Percentiles rank a stretch among this genome's conserved stretches.
Conservation (phyloP, 495 filamentous ascomycete genomes). For the Lophium mytilinum region DNA sequence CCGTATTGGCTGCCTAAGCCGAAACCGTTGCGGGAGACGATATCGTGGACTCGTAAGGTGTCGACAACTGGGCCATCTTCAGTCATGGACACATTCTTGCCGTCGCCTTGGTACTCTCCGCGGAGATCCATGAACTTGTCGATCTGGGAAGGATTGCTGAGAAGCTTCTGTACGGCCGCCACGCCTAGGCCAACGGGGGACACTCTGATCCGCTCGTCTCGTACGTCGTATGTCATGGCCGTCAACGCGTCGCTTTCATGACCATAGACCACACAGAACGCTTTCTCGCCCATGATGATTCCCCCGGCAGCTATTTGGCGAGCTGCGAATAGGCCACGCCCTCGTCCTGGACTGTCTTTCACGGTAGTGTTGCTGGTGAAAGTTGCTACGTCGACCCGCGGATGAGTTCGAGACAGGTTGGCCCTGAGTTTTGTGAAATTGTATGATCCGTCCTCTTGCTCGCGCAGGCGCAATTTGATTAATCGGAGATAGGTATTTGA, state of each 20-base stretch:
- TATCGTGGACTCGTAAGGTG: constrained; percentile 34
- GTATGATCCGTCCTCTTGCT: constrained; percentile 13
- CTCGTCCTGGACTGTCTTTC: constrained; percentile 11
- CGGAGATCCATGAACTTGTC: constrained; percentile 14
- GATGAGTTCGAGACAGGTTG: constrained; percentile 22
- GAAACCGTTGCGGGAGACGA: constrained; percentile 34
- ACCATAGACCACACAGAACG: constrained; percentile 16
- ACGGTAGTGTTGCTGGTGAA: constrained; percentile 21
- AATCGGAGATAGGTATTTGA: constrained; percentile 5
- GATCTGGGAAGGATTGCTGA: constrained; percentile 19
- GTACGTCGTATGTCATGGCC: constrained; percentile 23
- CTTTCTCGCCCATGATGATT: constrained; percentile 23
- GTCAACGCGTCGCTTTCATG: constrained; percentile 11
- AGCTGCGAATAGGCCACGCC: constrained; percentile 22
- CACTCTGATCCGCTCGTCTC: constrained; percentile 14
- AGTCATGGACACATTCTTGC: constrained; percentile 5
- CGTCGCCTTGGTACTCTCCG: constrained; percentile 14
- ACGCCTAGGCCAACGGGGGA: constrained; percentile 14
- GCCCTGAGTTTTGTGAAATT: constrained; percentile 22
- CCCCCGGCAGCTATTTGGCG: constrained; percentile 13
- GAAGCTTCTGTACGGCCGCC: constrained; percentile 18
- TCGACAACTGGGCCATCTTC: constrained; percentile 30
- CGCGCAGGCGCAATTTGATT: constrained; percentile 1
- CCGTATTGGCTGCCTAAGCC: constrained; percentile 24
- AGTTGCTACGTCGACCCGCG: constrained; percentile 28